These are phyloP conservation scores for Podaxis sp. DNA, from an alignment of 768 basidiomycete genomes.

Conservation along the genomic window DNA sequence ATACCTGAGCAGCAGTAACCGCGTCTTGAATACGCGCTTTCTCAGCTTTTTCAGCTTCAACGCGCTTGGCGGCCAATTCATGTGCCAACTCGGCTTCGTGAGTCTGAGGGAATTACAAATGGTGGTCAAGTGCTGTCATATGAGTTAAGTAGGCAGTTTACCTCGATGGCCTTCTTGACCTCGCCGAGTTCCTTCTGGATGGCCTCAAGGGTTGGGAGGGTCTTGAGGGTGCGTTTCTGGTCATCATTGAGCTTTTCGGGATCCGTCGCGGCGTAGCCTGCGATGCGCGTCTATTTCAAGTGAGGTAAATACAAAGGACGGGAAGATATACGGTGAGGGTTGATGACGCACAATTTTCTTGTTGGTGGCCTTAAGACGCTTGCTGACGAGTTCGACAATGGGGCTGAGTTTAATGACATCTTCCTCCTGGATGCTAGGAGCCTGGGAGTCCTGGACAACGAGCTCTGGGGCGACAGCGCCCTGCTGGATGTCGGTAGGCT, in stretches of 20 bases:
- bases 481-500: constrained; percentile 45
- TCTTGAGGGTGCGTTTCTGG: constrained; percentile 73
- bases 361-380: constrained; percentile 70
- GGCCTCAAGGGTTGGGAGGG: constrained; percentile 75
- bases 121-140: constrained; percentile 13
- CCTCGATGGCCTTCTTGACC: constrained; percentile 83
- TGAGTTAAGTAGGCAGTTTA: constrained; percentile 27
- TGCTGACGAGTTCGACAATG: constrained; percentile 75
- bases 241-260: constrained; percentile 83
- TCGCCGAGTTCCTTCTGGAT: constrained; percentile 81
- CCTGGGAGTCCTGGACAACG: constrained; percentile 40
- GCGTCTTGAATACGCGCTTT: constrained; percentile 55
- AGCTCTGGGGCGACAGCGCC: constrained; percentile 46
- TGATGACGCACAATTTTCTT: constrained; percentile 77
- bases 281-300: constrained; percentile 62
- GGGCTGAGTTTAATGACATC: constrained; percentile 59
- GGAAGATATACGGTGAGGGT: constrained; percentile 14
- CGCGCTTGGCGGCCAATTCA: constrained; percentile 53
- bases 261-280: constrained; percentile 66
- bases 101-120: constrained; percentile 36
- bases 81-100: constrained; percentile 64
- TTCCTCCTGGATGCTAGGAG: constrained; percentile 43
- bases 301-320: constrained; percentile 12
- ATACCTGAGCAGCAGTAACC: constrained; percentile 60
- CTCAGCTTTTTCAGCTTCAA: constrained; percentile 57